Conservation (phyloP, 192 early-diverging fungal species). For the Allomyces macrogynus region DNA sequence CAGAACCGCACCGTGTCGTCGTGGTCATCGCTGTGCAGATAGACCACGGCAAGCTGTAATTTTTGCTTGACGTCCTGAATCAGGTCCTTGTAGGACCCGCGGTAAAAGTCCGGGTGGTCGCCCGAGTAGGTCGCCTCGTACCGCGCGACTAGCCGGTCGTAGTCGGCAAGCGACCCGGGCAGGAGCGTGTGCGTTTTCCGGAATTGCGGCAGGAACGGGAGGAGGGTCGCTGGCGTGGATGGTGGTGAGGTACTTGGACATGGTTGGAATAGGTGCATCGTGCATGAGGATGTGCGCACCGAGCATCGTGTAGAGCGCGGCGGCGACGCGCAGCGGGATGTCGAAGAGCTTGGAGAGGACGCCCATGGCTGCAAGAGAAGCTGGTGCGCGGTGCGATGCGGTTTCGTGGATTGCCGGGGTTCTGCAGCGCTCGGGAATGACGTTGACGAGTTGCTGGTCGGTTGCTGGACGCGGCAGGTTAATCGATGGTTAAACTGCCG, state of each 20-base stretch:
- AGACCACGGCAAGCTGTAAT: slow-evolving; percentile 45
- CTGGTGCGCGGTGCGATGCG: too few relatives aligned
- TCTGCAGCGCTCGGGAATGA: too few relatives aligned
- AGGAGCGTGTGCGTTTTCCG: not conserved
- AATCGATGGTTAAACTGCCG: too few relatives aligned
- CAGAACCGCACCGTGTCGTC: slow-evolving; percentile 53
- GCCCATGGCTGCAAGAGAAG: too few relatives aligned
- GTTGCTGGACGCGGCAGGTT: too few relatives aligned
- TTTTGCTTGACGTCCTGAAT: slow-evolving; percentile 54
- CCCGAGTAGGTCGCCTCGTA: not conserved
- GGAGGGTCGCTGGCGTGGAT: not conserved
- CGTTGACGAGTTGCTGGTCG: too few relatives aligned
- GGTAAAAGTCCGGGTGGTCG: slow-evolving; percentile 2
- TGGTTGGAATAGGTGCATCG: not conserved
- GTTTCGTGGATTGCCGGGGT: too few relatives aligned
- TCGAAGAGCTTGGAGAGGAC: not conserved
- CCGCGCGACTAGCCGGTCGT: not conserved
- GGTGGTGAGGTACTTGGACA: not conserved
- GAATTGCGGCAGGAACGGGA: not conserved
- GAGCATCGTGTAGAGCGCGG: not conserved
- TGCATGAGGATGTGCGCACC: not conserved
- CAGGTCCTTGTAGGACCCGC: slow-evolving; percentile 37
- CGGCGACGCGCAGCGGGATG: not conserved
- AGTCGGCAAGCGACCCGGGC: not conserved
- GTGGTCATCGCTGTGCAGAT: slow-evolving; percentile 64